A percentile compares a stretch with the other conserved stretches of the same genome.
These are phyloP conservation scores for Pseudodiploospora longispora DNA, from an alignment of 2,329 filamentous ascomycete genomes.

Conservation along the genomic window DNA sequence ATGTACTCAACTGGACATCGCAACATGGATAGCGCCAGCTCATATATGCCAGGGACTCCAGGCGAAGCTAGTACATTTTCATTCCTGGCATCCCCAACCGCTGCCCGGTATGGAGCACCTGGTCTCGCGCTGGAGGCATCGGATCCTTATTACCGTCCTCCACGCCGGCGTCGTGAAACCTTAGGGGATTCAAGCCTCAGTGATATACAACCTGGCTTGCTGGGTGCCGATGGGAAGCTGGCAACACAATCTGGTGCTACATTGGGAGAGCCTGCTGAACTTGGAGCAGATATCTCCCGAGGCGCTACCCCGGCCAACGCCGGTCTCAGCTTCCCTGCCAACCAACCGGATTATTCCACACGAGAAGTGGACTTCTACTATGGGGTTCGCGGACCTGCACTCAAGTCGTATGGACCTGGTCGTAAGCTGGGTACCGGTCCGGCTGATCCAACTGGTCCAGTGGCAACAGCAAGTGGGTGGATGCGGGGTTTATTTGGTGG, in stretches of 20 bases:
- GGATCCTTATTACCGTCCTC: slow-evolving; percentile 86
- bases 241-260: slow-evolving; percentile 26
- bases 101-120: slow-evolving; percentile 37
- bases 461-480: slow-evolving; percentile 85
- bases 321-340: slow-evolving; percentile 38
- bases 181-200: slow-evolving; percentile 30
- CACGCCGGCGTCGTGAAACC: slow-evolving; percentile 60
- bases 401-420: slow-evolving; percentile 73
- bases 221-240: slow-evolving; percentile 26
- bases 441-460: slow-evolving; percentile 85
- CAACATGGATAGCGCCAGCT: slow-evolving; percentile 53
- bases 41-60: slow-evolving; percentile 64
- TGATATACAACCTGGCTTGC: slow-evolving; percentile 21
- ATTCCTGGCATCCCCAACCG: slow-evolving; percentile 54
- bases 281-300: slow-evolving; percentile 33
- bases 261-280: slow-evolving; percentile 30
- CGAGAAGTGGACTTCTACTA: slow-evolving; percentile 98
- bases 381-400: slow-evolving; percentile 76
- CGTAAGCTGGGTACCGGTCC: slow-evolving; percentile 88
- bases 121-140: slow-evolving; percentile 42
- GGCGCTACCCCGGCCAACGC: slow-evolving; percentile 35
- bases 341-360: slow-evolving; percentile 78
- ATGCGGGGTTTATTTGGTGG: slow-evolving; percentile 70
- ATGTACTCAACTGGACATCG: slow-evolving; percentile 34
- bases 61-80: slow-evolving; percentile 64